phyloP scores from a whole-genome alignment of 305 asterid species.

The Ruellia speciosa region DNA sequence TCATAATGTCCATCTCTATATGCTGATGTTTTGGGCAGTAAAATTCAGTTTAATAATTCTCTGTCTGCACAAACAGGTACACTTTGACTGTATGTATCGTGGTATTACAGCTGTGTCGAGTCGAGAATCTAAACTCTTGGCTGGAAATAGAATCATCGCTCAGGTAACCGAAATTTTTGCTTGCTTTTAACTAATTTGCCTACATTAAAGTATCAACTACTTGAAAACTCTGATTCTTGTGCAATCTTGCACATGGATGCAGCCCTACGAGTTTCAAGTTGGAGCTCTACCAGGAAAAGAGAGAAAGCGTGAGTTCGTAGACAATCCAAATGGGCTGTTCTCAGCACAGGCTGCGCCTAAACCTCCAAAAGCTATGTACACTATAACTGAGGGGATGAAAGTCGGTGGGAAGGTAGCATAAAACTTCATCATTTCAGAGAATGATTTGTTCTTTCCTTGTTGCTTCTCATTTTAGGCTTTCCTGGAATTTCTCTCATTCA shows the following conservation, averaged over 20 bases:
- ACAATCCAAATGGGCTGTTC: constrained; percentile 81
- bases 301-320: constrained; percentile 85
- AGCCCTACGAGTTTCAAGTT: constrained; percentile 92
- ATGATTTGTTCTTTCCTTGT: constrained; percentile 1
- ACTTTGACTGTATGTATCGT: constrained; percentile 81
- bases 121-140: constrained; percentile 85
- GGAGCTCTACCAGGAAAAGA: constrained; percentile 88
- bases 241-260: constrained; percentile 30
- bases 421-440: background rate
- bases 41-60: too few relatives aligned
- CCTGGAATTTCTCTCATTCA: background rate
- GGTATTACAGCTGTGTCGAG: constrained; percentile 89
- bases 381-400: constrained; percentile 84
- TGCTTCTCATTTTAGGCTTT: background rate
- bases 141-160: constrained; percentile 83
- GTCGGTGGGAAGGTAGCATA: constrained; percentile 87
- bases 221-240: background rate
- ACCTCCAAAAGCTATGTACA: constrained; percentile 88
- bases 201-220: background rate
- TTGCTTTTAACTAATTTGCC: background rate
- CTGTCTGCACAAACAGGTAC: constrained; percentile 40
- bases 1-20: background rate
- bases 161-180: constrained; percentile 44
- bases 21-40: background rate
- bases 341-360: constrained; percentile 97